Base-by-base conservation (phyloP, 108 stramenopile genomes). In the Nitzschia palea region DNA sequence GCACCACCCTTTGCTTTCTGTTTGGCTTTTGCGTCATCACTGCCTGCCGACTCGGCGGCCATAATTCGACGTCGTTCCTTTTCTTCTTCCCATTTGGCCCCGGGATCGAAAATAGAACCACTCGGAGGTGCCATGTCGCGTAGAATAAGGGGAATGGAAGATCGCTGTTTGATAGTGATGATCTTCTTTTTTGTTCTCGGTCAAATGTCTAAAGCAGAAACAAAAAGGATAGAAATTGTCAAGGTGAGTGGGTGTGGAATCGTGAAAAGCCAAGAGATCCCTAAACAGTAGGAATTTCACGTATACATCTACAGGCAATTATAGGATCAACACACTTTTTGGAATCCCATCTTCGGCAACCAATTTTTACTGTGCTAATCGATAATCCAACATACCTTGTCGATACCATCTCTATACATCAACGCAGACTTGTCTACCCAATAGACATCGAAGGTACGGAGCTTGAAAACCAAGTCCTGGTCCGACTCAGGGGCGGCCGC, bases 81-180 rank as follows among this genome's bases (percentile, higher is more conserved):
- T 73, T 91, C 93, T 72, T 95, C 87, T 18, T 84, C 87, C 91
- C 90, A 91, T 64, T 89, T 90, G 45, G 55, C 66, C 44, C 90
- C 88, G 1, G 91, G 91, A 59, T 93, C 91, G 67, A 92, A 91
- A 50, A 94, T 90, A 44, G 87, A 89, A 33, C 90, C 93, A 33
- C 86, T 78, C 28, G 94, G 94, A 25, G 95, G 95, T 28, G 92
- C 93, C 91, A 96, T 94, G 61, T 96, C 93, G 53, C 95, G 89
- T 20, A 96, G 86, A 66, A 96, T 92, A 54, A 93, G 25, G 52
- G 95, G 95, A 67, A 96, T 94, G 64, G 88, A 88, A 18, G 95
- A 96, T 32, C 83, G 80, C 47, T 83, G 86, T 64, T 88, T 88
- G 45, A 78, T 74, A 47, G 74, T 79, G 52, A 83, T 79, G 55